Conservation (phyloP, 2,329 filamentous ascomycete species). For the Harringtonia lauricola region DNA sequence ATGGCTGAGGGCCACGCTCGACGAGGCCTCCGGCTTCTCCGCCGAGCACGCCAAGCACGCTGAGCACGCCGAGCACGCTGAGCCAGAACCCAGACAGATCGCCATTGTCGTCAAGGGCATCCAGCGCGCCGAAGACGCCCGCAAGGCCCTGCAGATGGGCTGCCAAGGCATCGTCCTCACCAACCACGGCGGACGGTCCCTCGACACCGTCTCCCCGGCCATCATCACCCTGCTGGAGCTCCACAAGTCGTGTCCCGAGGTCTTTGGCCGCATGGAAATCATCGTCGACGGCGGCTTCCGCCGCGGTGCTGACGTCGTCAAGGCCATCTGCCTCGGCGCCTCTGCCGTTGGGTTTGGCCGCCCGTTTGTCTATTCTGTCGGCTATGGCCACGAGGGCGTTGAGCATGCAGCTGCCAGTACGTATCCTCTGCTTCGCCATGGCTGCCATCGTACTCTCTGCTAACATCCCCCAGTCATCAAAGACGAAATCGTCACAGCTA, state of each 20-base stretch:
- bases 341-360: slow-evolving; percentile 34
- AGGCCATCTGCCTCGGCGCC: slow-evolving; percentile 30
- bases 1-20: slow-evolving; percentile 34
- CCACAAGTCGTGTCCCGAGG: slow-evolving; percentile 25
- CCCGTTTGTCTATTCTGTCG: slow-evolving; percentile 29
- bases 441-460: not conserved
- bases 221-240: slow-evolving; percentile 28
- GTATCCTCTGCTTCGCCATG: slow-evolving; percentile 7
- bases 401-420: slow-evolving; percentile 26
- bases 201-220: slow-evolving; percentile 34
- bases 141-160: slow-evolving; percentile 33
- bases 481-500: slow-evolving; percentile 25
- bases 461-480: slow-evolving; percentile 20
- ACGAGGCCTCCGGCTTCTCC: not conserved
- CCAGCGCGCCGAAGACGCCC: slow-evolving; percentile 44
- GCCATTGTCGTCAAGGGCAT: slow-evolving; percentile 47
- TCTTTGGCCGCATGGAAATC: slow-evolving; percentile 25
- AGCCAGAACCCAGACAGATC: slow-evolving; percentile 18
- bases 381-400: slow-evolving; percentile 33
- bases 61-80: not conserved
- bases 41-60: too few species aligned
- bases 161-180: slow-evolving; percentile 43
- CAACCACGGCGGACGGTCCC: slow-evolving; percentile 46
- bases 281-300: slow-evolving; percentile 30
- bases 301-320: slow-evolving; percentile 30